phyloP scores from a whole-genome alignment of 2,329 filamentous ascomycete species.

The Arthroderma sp. region DNA sequence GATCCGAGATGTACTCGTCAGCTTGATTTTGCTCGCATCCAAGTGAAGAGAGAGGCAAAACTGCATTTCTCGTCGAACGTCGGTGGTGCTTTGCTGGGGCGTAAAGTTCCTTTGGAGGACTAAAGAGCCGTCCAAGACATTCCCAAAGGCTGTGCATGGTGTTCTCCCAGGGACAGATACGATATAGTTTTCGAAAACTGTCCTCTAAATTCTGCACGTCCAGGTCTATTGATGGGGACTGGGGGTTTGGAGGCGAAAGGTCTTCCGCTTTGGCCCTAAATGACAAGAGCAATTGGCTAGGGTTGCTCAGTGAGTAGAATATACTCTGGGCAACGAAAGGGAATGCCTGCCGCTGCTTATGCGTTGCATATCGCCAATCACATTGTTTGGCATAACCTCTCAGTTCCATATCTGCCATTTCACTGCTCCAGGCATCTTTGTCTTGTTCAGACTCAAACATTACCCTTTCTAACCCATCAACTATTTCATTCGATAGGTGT shows the following conservation, averaged over 20 bases:
- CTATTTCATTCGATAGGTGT: slow-evolving; percentile 25
- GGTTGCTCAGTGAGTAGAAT: slow-evolving; percentile 30
- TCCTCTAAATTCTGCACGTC: slow-evolving; percentile 21
- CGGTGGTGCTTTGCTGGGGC: slow-evolving; percentile 7
- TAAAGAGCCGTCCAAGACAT: slow-evolving; percentile 26
- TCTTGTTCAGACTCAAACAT: slow-evolving; percentile 25
- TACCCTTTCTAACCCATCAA: slow-evolving; percentile 24
- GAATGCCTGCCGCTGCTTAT: slow-evolving; percentile 24
- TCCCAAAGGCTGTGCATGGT: slow-evolving; percentile 30
- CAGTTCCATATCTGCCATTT: slow-evolving; percentile 24
- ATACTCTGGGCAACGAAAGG: slow-evolving; percentile 33
- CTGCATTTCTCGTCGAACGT: slow-evolving; percentile 14
- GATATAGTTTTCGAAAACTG: slow-evolving; percentile 23
- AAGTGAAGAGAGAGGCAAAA: background rate
- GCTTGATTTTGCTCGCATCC: background rate
- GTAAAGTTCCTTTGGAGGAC: slow-evolving; percentile 25
- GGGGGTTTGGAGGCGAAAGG: background rate
- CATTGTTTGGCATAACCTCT: slow-evolving; percentile 24
- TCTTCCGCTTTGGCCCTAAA: slow-evolving; percentile 19
- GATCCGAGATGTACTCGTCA: slow-evolving; percentile 25
- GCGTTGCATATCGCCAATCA: slow-evolving; percentile 26
- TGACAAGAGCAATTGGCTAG: slow-evolving; percentile 27
- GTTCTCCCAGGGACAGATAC: slow-evolving; percentile 28
- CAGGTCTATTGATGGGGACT: slow-evolving; percentile 5
- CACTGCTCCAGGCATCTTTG: slow-evolving; percentile 24